These are phyloP conservation scores for Filosporella fistucella DNA, from an alignment of 495 filamentous ascomycete species.

Conservation along the genomic window DNA sequence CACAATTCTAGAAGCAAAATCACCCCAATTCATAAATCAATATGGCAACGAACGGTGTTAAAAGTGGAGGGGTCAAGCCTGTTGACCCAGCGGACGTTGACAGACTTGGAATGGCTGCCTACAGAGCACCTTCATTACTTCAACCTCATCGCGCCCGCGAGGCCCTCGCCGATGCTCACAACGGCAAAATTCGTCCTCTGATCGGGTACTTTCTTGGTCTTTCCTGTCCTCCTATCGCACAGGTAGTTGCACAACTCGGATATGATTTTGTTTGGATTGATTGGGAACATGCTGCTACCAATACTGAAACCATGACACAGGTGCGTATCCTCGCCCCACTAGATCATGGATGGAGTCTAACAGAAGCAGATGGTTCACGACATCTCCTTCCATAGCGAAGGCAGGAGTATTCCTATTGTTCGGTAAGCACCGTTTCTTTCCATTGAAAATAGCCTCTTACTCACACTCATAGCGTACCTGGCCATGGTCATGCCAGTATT, in stretches of 20 bases:
- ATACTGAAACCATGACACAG: constrained; percentile 40
- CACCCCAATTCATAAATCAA: too few species aligned
- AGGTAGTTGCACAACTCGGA: constrained; percentile 32
- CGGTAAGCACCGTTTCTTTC: constrained; percentile 9
- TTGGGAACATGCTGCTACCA: constrained; percentile 39
- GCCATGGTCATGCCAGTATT: constrained; percentile 41
- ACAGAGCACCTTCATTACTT: constrained; percentile 34
- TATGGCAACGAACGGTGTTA: constrained; percentile 1
- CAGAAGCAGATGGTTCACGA: constrained; percentile 34
- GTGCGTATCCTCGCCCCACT: constrained; percentile 3
- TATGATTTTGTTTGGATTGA: constrained; percentile 39
- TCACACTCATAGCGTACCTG: constrained; percentile 29
- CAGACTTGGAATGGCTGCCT: constrained; percentile 30
- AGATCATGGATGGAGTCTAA: background rate
- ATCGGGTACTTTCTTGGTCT: constrained; percentile 35
- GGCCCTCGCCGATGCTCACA: constrained; percentile 39
- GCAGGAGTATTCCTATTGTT: constrained; percentile 36
- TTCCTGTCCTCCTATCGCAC: constrained; percentile 28
- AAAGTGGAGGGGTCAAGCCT: background rate
- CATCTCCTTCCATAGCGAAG: constrained; percentile 34
- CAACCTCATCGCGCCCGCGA: constrained; percentile 39
- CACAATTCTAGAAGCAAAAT: background rate
- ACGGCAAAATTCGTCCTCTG: constrained; percentile 35
- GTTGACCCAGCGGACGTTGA: constrained; percentile 6
- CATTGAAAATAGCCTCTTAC: background rate